Evolutionary conservation across 2,329 filamentous ascomycete species (phyloP).

Genomic region (Alternaria postmessia): DNA sequence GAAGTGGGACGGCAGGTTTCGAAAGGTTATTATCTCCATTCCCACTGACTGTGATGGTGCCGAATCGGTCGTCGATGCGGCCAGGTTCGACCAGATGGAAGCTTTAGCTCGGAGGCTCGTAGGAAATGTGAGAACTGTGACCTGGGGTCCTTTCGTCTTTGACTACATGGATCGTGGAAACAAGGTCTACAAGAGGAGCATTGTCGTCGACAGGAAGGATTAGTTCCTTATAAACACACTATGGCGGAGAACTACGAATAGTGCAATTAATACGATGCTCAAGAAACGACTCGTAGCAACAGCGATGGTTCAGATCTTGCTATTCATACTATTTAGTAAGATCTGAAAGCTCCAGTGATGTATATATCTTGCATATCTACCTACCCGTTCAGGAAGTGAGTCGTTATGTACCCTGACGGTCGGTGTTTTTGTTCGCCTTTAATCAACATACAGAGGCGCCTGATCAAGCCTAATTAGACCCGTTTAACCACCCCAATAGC

Average conservation of each 20-base stretch:
- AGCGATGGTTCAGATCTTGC: background rate
- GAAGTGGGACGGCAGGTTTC: background rate
- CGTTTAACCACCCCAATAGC: conserved; percentile 56
- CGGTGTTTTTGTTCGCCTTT: too few relatives aligned
- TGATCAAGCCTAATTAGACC: background rate
- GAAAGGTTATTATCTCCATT: background rate
- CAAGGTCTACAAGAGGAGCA: background rate
- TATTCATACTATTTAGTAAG: background rate
- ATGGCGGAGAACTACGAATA: background rate
- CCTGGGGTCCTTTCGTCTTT: background rate
- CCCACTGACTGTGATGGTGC: background rate
- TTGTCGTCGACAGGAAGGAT: background rate
- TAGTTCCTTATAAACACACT: background rate
- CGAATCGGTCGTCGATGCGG: background rate
- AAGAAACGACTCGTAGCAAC: background rate
- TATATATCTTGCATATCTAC: background rate
- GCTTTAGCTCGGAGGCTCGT: background rate
- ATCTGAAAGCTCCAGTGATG: background rate
- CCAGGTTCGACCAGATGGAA: background rate
- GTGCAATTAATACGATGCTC: background rate
- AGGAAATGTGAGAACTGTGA: background rate
- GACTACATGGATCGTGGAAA: background rate
- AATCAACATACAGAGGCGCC: background rate
- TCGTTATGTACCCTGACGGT: background rate
- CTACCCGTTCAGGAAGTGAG: background rate